Conservation (phyloP, 1,284 basidiomycete genomes). For the Stygiomarasmius scandens region DNA sequence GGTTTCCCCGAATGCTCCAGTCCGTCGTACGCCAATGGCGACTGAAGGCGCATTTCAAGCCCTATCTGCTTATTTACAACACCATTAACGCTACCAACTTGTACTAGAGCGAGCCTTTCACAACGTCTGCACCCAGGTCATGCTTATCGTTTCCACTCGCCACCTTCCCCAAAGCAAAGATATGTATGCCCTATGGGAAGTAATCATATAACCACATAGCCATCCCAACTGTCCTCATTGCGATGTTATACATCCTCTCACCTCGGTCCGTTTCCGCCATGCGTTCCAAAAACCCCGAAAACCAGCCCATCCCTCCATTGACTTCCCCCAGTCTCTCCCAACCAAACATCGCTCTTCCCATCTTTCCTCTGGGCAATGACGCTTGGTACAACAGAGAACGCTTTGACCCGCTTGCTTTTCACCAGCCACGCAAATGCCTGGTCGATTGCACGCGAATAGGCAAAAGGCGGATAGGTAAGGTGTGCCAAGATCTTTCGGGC, state of each 20-base stretch:
- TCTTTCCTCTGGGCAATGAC: conserved; percentile 64
- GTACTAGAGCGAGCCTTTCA: too few relatives aligned
- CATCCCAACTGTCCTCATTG: too few relatives aligned
- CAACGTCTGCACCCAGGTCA: too few relatives aligned
- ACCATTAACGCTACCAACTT: too few relatives aligned
- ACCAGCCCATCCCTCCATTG: conserved; percentile 54
- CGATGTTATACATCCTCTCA: neutral
- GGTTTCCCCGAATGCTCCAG: too few relatives aligned
- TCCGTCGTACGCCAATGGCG: too few relatives aligned
- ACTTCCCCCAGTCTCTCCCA: conserved; percentile 48
- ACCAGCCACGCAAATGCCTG: conserved; percentile 76
- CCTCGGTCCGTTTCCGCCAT: neutral
- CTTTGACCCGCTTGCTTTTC: conserved; percentile 50
- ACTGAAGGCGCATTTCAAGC: too few relatives aligned
- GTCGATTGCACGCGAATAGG: conserved; percentile 77
- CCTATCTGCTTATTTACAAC: too few relatives aligned
- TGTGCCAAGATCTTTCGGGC: conserved; percentile 57
- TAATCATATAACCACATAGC: too few relatives aligned
- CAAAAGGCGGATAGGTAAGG: conserved; percentile 63
- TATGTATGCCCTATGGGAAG: too few relatives aligned
- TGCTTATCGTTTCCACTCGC: too few relatives aligned
- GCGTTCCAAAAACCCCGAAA: conserved; percentile 47
- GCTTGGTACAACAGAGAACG: conserved; percentile 67
- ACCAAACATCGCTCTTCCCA: conserved; percentile 53
- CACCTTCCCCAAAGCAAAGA: too few relatives aligned